Evolutionary conservation across 768 basidiomycete species (phyloP), one percentile per base, ranked within the genome.

Genomic region (Amanita fuliginea): DNA sequence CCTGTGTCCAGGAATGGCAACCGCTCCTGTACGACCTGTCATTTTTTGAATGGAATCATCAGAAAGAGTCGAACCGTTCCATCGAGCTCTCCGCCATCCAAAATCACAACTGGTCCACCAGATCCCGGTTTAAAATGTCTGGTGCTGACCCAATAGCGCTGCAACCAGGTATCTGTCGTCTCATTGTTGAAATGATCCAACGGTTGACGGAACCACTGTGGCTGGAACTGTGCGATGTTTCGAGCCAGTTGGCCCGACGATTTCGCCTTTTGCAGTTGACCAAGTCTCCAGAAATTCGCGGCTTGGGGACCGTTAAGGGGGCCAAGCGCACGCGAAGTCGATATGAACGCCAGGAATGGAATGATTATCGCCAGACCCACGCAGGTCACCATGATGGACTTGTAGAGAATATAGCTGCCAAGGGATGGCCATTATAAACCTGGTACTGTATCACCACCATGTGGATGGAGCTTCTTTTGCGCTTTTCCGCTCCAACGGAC

Each of bases 1-100:
- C 93, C 88, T 0, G 78, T 83, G 54, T 88, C 82, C 18, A 86
- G 65, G 67, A 80, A 86, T 4, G 72, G 66, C 42, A 78, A 54
- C 36, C 77, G 68, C 46, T 73, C 64, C 74, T 76, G 52, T 18
- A 43, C 16, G 44, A 18, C 16, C 14, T 19, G 14, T 32, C 8
- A 49, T 28, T 19, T 13, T 18, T 16, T 22, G 24, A 19, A 22
- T 32, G 1, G 28, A 4, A 16, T 30, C 4, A 4, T 26, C 7
- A 18, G 14, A 43, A 47, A 36, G n/a, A 42, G 37, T 8, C 80
- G 56, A 35, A 85, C 77, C 63, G 78, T 80, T 16, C 91, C 95
- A 53, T 78, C 84, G 3, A 91, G 95, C 67, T 97, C 95, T 13
- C 95, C 95, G 0, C 90, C 91, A 63, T 97, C 95, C 18, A 97